Evolutionary conservation across 352 stramenopile species (phyloP).

Genomic region (Globisporangium nagaii): DNA sequence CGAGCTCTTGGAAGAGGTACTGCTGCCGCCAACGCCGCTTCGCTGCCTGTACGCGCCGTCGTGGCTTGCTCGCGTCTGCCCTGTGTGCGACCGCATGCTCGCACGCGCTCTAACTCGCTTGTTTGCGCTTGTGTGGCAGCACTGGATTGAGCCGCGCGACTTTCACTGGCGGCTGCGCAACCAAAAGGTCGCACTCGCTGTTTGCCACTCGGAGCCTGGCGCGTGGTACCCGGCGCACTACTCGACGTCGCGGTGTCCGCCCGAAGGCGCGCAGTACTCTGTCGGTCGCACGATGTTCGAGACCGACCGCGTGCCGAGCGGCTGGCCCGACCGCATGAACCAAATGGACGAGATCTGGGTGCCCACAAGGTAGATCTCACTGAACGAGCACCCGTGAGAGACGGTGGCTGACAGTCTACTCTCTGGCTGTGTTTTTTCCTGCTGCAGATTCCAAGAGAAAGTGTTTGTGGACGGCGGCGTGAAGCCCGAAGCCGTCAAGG

Average conservation of each 20-base stretch:
- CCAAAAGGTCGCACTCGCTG: slow-evolving; percentile 43
- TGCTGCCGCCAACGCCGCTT: background rate
- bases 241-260: slow-evolving; percentile 63
- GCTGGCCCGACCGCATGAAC: slow-evolving; percentile 86
- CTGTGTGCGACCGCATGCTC: background rate
- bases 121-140: slow-evolving; percentile 16
- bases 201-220: slow-evolving; percentile 92
- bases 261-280: slow-evolving; percentile 33
- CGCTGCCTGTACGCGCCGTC: too few relatives aligned
- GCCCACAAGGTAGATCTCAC: slow-evolving; percentile 72
- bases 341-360: slow-evolving; percentile 93
- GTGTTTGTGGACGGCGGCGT: slow-evolving; percentile 68
- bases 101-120: slow-evolving; percentile 1
- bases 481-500: slow-evolving; percentile 38
- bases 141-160: slow-evolving; percentile 73
- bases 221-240: slow-evolving; percentile 86
- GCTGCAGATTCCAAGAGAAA: slow-evolving; percentile 58
- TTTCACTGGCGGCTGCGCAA: slow-evolving; percentile 50
- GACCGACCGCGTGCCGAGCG: slow-evolving; percentile 89
- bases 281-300: slow-evolving; percentile 95
- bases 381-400: too few relatives aligned
- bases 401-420: background rate
- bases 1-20: slow-evolving; percentile 33
- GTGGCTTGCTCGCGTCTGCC: background rate
- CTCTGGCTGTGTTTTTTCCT: background rate